These are phyloP conservation scores for Amaranthus tricolor DNA, from an alignment of 179 eudicot species.

Conservation along the genomic window DNA sequence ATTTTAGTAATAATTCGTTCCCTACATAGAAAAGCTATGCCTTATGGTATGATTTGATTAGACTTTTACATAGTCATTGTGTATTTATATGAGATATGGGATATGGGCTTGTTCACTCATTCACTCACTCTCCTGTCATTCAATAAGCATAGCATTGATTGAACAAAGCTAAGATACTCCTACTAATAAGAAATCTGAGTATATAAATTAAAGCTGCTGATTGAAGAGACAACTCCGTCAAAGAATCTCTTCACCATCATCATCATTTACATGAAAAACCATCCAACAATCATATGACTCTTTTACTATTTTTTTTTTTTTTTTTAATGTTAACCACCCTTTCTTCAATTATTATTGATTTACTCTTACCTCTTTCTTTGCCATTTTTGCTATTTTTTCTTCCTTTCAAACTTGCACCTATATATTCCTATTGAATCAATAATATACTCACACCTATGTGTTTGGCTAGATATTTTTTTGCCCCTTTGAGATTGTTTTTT, in stretches of 20 bases:
- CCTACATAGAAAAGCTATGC: too few relatives aligned
- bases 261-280: not conserved
- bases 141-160: not conserved
- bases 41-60: slow-evolving; percentile 3
- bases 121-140: slow-evolving; percentile 2
- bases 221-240: slow-evolving; percentile 29
- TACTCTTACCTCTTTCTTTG: slow-evolving; percentile 18
- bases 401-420: slow-evolving; percentile 4
- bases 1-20: too few relatives aligned
- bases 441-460: too few relatives aligned
- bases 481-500: too few relatives aligned
- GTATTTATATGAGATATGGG: not conserved
- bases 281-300: slow-evolving; percentile 9
- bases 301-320: not conserved
- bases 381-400: slow-evolving; percentile 18
- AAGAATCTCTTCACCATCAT: slow-evolving; percentile 22
- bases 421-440: too few relatives aligned
- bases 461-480: too few relatives aligned
- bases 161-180: slow-evolving; percentile 3
- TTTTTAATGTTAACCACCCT: slow-evolving; percentile 4
- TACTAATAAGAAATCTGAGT: not conserved
- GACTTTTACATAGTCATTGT: not conserved
- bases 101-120: not conserved
- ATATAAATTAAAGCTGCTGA: not conserved
- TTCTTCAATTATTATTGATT: not conserved